Percentiles rank a stretch among this genome's conserved stretches.
Conservation (phyloP, 257 asterid genomes). For the Solanum medicagineum region DNA sequence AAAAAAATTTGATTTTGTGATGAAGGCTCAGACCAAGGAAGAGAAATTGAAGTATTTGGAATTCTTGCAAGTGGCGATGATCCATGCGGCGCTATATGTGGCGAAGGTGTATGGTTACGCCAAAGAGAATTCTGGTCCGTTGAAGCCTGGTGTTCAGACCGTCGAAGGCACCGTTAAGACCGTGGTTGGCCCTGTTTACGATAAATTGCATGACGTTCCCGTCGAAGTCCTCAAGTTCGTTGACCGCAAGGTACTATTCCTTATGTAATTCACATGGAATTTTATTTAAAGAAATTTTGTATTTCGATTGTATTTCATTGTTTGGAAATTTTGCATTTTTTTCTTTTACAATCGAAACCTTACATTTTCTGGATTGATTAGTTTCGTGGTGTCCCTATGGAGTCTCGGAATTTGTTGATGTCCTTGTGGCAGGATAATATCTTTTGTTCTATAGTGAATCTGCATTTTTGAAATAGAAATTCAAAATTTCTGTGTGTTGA, state of each 20-base stretch:
- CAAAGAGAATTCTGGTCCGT: slow-evolving; percentile 77
- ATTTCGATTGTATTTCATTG: not conserved
- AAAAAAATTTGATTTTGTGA: not conserved
- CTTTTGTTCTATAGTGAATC: not conserved
- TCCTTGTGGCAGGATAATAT: not conserved
- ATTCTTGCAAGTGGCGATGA: slow-evolving; percentile 53
- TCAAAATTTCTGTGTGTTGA: not conserved
- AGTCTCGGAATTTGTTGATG: not conserved
- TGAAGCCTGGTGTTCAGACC: slow-evolving; percentile 67
- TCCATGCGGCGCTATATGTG: slow-evolving; percentile 45
- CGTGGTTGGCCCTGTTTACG: slow-evolving; percentile 65
- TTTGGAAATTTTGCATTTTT: not conserved
- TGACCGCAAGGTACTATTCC: slow-evolving; percentile 64
- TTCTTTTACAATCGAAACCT: not conserved
- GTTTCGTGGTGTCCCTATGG: not conserved
- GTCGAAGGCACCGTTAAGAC: slow-evolving; percentile 84
- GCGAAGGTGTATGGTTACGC: slow-evolving; percentile 58
- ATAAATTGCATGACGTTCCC: slow-evolving; percentile 48
- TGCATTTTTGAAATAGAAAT: not conserved
- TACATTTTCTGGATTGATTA: not conserved
- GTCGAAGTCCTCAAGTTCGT: slow-evolving; percentile 58
- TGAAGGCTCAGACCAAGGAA: slow-evolving; percentile 32
- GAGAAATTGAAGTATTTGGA: slow-evolving; percentile 58
- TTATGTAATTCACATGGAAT: not conserved
- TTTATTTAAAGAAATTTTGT: not conserved